Base-by-base conservation (phyloP, 2,329 filamentous ascomycete species). In the Pseudophaeomoniella oleicola region DNA sequence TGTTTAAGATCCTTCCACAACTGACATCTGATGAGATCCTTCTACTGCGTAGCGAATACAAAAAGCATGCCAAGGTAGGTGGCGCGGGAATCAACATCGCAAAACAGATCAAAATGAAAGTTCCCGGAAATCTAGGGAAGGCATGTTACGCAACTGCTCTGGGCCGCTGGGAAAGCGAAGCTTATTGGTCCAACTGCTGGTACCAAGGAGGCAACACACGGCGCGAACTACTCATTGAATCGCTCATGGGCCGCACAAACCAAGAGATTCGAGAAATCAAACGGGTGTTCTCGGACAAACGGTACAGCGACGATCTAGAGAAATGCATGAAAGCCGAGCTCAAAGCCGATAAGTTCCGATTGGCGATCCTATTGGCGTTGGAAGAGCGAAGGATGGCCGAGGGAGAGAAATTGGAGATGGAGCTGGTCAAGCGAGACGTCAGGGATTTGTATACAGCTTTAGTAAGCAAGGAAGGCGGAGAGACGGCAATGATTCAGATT, bases 131-230 rank as follows among this genome's bases (percentile, higher is more conserved):
- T 47, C 78, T 96, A 46, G 88, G 87, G 60, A 96, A 96, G 60
- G 81, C 82, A 4, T 86, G 81, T 51, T 94, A 96, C 56, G 77
- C 87, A 3, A 87, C 84, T 2, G 86, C 88, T 0, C 71, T 96
- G 0, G 90, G 90, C 6, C 72, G 72, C 36, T 96, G 86, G 78
- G 90, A 94, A 61, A 80, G 78, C 47, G 90, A 98, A 57, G 84
- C 85, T 0, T 94, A 94, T 66, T 98, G 90, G 87, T 86, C 88
- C 41, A 96, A 94, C 56, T 94, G 85, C 58, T 96, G 86, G 78
- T 96, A 94, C 60, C 88, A 94, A 53, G 78, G 79, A 27, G 81
- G 88, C 56, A 82, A 79, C 49, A 83, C 78, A 5, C 72, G 85
- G 2, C 75, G 87, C 4, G 88, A 96, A 57, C 68, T 98, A 22